Evolutionary conservation across 2,329 filamentous ascomycete species (phyloP), one percentile per base, ranked within the genome.

Genomic region (Alternaria ethzedia): DNA sequence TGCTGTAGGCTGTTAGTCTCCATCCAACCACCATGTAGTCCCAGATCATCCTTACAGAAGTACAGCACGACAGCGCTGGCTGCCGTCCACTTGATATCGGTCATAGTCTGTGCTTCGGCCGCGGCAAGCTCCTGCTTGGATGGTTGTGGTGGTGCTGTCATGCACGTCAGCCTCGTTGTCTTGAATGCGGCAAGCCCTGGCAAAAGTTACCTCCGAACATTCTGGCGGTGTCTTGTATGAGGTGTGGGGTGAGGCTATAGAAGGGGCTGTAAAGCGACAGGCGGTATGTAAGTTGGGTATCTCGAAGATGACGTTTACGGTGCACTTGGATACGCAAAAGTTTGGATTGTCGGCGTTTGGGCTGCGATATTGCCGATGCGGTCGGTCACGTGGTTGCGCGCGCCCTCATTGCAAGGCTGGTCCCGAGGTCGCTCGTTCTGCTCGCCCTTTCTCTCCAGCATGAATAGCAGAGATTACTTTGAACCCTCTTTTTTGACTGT

Each of bases 1-100:
- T 63, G 86, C 86, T 87, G 30, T 30, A 6, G 15, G 12, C 9
- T 25, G 43, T 25, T 28, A 44, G 17, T 54, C 26, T 25, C 25
- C 2, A 3, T 25, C 25, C 25, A 2, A 3, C 2, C 25, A 3
- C 2, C 2, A 25, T 25, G 25, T 25, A 30, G 8, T 20, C 8
- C n/a, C 26, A 17, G 3, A 12, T 12, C 32, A n/a, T 28, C 47
- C 91, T 61, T 88, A 96, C 92, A 93, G 64, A 96, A 82, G 78
- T 95, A 95, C 52, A 96, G 86, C 54, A 91, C 80, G 43, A 90
- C 84, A 67, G 89, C 89, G 15, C 88, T 88, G 43, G 87, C 86
- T 59, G 90, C 77, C 66, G 90, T 90, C 73, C 85, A 86, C 82
- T 91, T 89, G 70, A 95, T 83, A 54, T 89, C 91, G 71, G 86